Base-by-base conservation (phyloP, 2,329 filamentous ascomycete genomes). In the Coniochaeta ligniaria region DNA sequence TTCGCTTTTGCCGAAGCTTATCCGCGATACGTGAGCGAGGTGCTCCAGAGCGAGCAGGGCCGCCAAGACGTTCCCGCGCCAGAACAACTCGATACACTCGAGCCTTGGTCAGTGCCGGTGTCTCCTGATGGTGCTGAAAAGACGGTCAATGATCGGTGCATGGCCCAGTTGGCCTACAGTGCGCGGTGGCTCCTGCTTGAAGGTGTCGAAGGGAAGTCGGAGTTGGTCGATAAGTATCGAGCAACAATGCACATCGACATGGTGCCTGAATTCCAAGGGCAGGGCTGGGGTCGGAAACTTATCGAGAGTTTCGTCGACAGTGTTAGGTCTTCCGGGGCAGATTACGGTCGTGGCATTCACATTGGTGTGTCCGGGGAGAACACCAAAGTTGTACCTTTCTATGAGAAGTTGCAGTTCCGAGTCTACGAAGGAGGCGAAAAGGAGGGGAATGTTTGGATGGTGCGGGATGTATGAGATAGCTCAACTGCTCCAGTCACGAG, bases 241-340 rank as follows among this genome's bases (percentile, higher is more conserved):
- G 78, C 74, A 4, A 81, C 78, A 61, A 74, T 82, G 78, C 80
- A 82, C 68, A 78, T 82, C 58, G 77, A 82, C 63, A 62, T 82
- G 63, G 67, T 82, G 60, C 72, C 72, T 31, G 66, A 61, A 60
- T 77, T 67, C 65, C 77, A 79, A 70, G 72, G 73, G 0, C 62
- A 67, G 31, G 79, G 79, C 1, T 81, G 78, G 78, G 79, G 80
- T 5, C 66, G 72, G 60, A 69, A 69, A 70, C 59, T 78, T 70
- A 70, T 79, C 57, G 73, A 74, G 52, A 61, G 56, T 62, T 79
- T 80, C 63, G 70, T 79, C n/a, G 71, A 70, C 59, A 74, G 72
- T 43, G 70, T 80, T 58, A 66, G 50, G 66, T 60, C 57, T 60
- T 63, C 62, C 24, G 63, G 41, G 45, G 60, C 20, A 47, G 64